phyloP scores from a whole-genome alignment of 495 filamentous ascomycete genomes.

The Extremus antarcticus region DNA sequence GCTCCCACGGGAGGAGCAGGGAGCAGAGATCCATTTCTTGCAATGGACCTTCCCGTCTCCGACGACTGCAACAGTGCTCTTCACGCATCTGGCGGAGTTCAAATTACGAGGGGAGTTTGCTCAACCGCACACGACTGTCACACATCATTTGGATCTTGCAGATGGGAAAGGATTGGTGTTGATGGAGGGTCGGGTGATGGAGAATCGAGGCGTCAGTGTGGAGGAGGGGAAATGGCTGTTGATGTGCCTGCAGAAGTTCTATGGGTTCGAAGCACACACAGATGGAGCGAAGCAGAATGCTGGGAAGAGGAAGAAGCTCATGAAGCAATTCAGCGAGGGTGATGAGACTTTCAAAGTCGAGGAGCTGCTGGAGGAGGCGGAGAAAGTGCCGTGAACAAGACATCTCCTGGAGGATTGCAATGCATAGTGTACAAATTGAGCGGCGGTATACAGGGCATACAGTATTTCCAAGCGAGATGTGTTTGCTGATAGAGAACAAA shows the following conservation, averaged over 20 bases:
- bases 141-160: constrained; percentile 73
- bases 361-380: constrained; percentile 71
- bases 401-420: no score
- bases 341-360: constrained; percentile 73
- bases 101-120: constrained; percentile 83
- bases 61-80: constrained; percentile 69
- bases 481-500: no score
- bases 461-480: no score
- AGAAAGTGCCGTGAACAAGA: constrained; percentile 44
- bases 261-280: constrained; percentile 48
- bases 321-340: constrained; percentile 72
- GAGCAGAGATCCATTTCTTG: constrained; percentile 72
- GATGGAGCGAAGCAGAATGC: constrained; percentile 40
- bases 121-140: constrained; percentile 83
- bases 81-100: constrained; percentile 85
- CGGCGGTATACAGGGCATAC: no score
- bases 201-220: constrained; percentile 63
- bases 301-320: constrained; percentile 46
- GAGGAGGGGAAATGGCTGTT: constrained; percentile 78
- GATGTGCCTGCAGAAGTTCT: constrained; percentile 94
- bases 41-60: constrained; percentile 65
- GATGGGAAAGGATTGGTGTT: constrained; percentile 65
- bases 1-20: constrained; percentile 52
- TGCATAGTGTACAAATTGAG: no score
- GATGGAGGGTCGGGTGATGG: constrained; percentile 68